These are phyloP conservation scores for Saturnispora bothae DNA, from an alignment of 805 yeast genomes.

Conservation along the genomic window DNA sequence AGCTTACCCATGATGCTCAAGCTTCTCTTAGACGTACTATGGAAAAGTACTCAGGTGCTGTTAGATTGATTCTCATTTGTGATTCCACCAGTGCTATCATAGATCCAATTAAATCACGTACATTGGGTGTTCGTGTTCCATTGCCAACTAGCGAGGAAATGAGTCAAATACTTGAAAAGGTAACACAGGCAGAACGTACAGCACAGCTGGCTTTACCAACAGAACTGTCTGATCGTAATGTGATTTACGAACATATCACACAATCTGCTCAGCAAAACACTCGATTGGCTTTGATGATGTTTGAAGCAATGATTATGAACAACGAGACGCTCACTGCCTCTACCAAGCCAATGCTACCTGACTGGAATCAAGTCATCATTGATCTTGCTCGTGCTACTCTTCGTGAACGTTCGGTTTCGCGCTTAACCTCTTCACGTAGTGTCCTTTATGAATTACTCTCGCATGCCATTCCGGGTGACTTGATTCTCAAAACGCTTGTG, in stretches of 20 bases:
- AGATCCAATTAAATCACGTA: slow-evolving; percentile 89
- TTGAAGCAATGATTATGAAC: slow-evolving; percentile 75
- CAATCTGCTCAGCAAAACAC: slow-evolving; percentile 55
- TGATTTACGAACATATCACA: slow-evolving; percentile 43
- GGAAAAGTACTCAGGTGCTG: slow-evolving; percentile 87
- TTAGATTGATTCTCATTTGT: slow-evolving; percentile 75
- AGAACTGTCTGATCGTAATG: slow-evolving; percentile 26
- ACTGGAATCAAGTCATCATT: slow-evolving; percentile 79
- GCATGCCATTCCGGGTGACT: slow-evolving; percentile 86
- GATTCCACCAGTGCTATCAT: slow-evolving; percentile 88
- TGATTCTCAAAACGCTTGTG: slow-evolving; percentile 56
- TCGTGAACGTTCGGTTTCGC: slow-evolving; percentile 54
- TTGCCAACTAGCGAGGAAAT: slow-evolving; percentile 63
- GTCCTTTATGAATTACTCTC: slow-evolving; percentile 74
- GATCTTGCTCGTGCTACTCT: slow-evolving; percentile 52
- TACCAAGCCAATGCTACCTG: slow-evolving; percentile 57
- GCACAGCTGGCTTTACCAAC: slow-evolving; percentile 20
- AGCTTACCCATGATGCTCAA: slow-evolving; percentile 85
- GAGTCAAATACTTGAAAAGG: slow-evolving; percentile 38
- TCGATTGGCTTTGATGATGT: slow-evolving; percentile 63
- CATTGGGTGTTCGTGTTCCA: slow-evolving; percentile 76
- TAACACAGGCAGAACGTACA: slow-evolving; percentile 48
- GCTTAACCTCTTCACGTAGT: slow-evolving; percentile 50
- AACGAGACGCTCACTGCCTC: slow-evolving; percentile 38
- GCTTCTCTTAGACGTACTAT: slow-evolving; percentile 92